Percentiles rank a stretch among this genome's conserved stretches.
phyloP scores from a whole-genome alignment of 1,139 yeast genomes.

The Debaryomycetaceae sp. region DNA sequence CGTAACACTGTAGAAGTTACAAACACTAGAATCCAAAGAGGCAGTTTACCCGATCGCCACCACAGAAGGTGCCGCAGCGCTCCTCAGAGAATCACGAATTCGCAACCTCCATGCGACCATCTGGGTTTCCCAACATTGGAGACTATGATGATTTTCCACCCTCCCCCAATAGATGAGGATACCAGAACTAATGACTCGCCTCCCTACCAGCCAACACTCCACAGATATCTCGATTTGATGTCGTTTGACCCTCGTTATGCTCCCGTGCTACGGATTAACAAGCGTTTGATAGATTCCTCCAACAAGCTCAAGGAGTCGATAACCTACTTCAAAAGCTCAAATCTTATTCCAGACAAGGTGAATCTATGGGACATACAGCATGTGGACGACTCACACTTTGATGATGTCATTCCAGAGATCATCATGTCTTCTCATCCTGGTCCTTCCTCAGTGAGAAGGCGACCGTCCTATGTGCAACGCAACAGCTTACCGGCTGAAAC shows the following conservation, averaged over 20 bases:
- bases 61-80: neutral
- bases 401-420: constrained; percentile 30
- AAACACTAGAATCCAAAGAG: neutral
- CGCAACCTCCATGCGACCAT: constrained; percentile 2
- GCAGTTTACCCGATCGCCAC: neutral
- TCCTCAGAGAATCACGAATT: neutral
- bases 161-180: constrained; percentile 21
- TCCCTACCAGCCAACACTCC: constrained; percentile 36
- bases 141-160: constrained; percentile 1
- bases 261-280: constrained; percentile 38
- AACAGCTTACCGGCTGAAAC: neutral
- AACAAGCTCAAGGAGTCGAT: constrained; percentile 24
- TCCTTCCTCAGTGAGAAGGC: neutral
- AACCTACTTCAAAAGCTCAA: constrained; percentile 22
- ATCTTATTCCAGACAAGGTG: constrained; percentile 30
- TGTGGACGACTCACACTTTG: constrained; percentile 36
- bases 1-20: neutral
- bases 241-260: constrained; percentile 41
- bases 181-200: constrained; percentile 23
- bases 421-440: constrained; percentile 9
- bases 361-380: constrained; percentile 38
- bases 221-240: constrained; percentile 32
- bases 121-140: neutral
- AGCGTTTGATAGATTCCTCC: constrained; percentile 26
- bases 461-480: neutral